These are phyloP conservation scores for Xylaria sp. DNA, from an alignment of 2,329 filamentous ascomycete genomes.

Conservation along the genomic window DNA sequence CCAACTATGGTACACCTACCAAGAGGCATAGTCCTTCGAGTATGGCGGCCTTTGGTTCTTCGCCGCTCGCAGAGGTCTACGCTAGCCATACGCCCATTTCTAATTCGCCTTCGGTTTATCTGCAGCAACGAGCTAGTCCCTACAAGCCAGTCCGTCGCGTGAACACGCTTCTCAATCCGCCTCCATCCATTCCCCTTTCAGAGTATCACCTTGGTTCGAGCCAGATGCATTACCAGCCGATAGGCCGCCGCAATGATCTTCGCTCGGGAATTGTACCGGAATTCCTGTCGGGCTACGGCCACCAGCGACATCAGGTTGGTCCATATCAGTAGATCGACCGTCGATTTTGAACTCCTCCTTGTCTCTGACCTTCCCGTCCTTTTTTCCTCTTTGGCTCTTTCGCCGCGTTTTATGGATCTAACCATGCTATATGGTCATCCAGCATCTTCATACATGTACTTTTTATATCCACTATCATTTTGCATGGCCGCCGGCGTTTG, in stretches of 20 bases:
- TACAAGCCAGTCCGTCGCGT: constrained; percentile 91
- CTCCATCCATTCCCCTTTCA: constrained; percentile 79
- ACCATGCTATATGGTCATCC: neutral
- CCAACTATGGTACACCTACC: constrained; percentile 56
- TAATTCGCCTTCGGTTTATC: constrained; percentile 84
- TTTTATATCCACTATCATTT: constrained; percentile 28
- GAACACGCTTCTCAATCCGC: constrained; percentile 88
- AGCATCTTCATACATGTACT: constrained; percentile 14
- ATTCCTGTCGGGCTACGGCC: constrained; percentile 45
- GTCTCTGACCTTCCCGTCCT: neutral
- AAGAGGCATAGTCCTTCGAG: constrained; percentile 60
- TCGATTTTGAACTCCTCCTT: neutral
- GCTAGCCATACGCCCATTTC: constrained; percentile 68
- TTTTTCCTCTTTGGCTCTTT: neutral
- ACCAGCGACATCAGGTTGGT: constrained; percentile 30
- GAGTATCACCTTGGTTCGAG: constrained; percentile 71
- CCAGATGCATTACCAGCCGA: constrained; percentile 83
- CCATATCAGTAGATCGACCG: constrained; percentile 25
- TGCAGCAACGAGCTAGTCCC: constrained; percentile 87
- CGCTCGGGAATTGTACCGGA: constrained; percentile 75
- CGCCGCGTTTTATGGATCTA: neutral
- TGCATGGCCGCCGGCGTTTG: constrained; percentile 40
- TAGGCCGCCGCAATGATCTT: constrained; percentile 71
- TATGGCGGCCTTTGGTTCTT: constrained; percentile 66
- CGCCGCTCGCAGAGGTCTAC: constrained; percentile 69